Base-by-base conservation (phyloP, 139 green algal species). In the Chlamydomonas incerta region DNA sequence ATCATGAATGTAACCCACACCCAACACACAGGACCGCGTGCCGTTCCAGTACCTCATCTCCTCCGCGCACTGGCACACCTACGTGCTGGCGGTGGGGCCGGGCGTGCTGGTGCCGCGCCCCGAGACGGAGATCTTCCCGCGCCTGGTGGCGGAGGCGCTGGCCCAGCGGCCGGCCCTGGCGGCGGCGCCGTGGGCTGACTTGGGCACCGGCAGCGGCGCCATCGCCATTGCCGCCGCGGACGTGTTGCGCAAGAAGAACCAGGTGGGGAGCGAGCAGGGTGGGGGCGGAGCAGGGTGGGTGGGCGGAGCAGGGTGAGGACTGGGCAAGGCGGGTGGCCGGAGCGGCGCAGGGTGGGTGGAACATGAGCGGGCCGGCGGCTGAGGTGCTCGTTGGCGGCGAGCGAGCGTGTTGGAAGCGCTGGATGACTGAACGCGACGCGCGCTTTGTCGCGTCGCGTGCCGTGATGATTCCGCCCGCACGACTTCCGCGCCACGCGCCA, bases 161-260 rank as follows among this genome's bases (percentile, higher is more conserved):
- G 17, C 24, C 15, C 23, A 41, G 15, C 29, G 31, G 21, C 85
- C 84, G 35, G 68, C 68, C 17, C 81, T 96, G 52, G 83, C 80
- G 4, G 18, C 23, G 0, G 74, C 81, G 17, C 82, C 88, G 2
- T 99, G 97, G 97, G 91, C 88, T 1, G 97, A 99, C 88, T 79
- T 99, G 24, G 97, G 97, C 8, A 99, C 97, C 0, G 97, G 97
- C 82, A 98, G 93, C 74, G 97, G 97, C 0, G 97, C 96, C 0
- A 93, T 99, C 46, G 95, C 96, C 0, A 87, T 98, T 0, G 92
- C 81, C 0, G 60, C 98, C 37, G 96, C 95, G 8, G 72, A 81
- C 10, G 66, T 87, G 37, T 82, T 98, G 41, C 88, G 90, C 31
- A 72, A 74, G 66, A 60, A 62, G 0, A 87, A 73, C 50, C 58